Base-by-base conservation (phyloP, 2,329 filamentous ascomycete species). In the Golovinomyces cichoracearum region DNA sequence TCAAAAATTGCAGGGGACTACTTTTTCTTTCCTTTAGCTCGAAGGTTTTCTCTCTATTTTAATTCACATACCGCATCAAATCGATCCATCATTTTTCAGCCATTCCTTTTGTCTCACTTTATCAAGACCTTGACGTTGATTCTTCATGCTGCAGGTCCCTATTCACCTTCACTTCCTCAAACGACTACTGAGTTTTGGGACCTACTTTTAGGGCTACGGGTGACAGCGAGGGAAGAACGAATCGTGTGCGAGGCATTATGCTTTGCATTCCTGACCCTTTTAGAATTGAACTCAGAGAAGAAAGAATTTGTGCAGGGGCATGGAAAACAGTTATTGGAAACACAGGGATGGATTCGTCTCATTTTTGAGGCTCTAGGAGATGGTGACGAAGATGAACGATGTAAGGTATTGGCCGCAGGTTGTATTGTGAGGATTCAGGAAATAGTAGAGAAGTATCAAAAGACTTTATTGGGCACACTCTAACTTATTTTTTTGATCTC, bases 21-120 rank as follows among this genome's bases (percentile, higher is more conserved):
- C 15, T 90, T 94, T 67, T 94, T 95, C 72, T 81, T 80, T 53
- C 88, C 90, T 0, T 68, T 98, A 9, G 80, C 80, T 0, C 80
- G 80, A 0, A 78, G 83, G 38, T 92, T 90, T 64, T 81, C 80
- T 59, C 69, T 80, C 2, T 67, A 73, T 53, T 58, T 71, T 27
- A 71, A 71, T 53, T 77, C 71, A 0, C 61, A 73, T 41, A 65
- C 64, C 42, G 63, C 65, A 0, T 57, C 63, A 0, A 64, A 67
- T 6, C 62, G 65, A 45, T 74, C 76, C 47, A 71, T 85, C 46
- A 70, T 84, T 52, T 73, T 83, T 47, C 75, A 84, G 38, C 78
- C 84, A 0, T 73, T 81, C 51, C 69, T 94, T 5, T 72, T 95
- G 0, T 70, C 78, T 0, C 72, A 85, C 7, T 90, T 84, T 61